A percentile compares a stretch with the other conserved stretches of the same genome.
Conservation (phyloP, 2,329 filamentous ascomycete genomes). For the Aspergillus novoparasiticus region DNA sequence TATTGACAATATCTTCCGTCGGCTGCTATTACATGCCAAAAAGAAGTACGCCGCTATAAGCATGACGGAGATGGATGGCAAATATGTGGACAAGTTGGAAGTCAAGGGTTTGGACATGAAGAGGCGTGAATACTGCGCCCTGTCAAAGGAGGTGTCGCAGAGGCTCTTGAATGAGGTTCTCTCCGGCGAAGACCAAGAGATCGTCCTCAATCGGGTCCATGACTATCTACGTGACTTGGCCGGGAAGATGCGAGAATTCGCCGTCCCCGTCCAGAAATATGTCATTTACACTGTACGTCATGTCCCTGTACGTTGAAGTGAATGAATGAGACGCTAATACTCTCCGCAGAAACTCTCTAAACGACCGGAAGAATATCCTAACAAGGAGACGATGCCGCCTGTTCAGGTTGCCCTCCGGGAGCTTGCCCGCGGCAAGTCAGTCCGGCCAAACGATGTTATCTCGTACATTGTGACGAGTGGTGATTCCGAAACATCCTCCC, state of each 20-base stretch:
- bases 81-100: slow-evolving; percentile 91
- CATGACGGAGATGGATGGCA: slow-evolving; percentile 83
- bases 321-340: slow-evolving; percentile 18
- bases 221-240: slow-evolving; percentile 88
- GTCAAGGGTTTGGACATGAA: slow-evolving; percentile 99
- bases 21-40: slow-evolving; percentile 92
- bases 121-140: slow-evolving; percentile 90
- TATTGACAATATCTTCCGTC: slow-evolving; percentile 95
- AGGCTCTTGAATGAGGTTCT: slow-evolving; percentile 91
- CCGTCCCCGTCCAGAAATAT: slow-evolving; percentile 80
- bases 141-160: slow-evolving; percentile 93
- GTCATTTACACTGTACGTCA: slow-evolving; percentile 79
- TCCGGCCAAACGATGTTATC: slow-evolving; percentile 94
- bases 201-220: slow-evolving; percentile 85
- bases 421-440: slow-evolving; percentile 78
- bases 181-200: slow-evolving; percentile 88
- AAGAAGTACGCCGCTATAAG: slow-evolving; percentile 99
- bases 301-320: not conserved
- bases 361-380: slow-evolving; percentile 88
- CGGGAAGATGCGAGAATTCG: slow-evolving; percentile 79
- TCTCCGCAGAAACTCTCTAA: slow-evolving; percentile 78
- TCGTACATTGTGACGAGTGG: slow-evolving; percentile 85
- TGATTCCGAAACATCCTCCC: slow-evolving; percentile 61
- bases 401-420: slow-evolving; percentile 93
- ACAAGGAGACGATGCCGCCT: slow-evolving; percentile 92